phyloP scores from a whole-genome alignment of 352 stramenopile genomes.

The Thraustochytrium sp. region DNA sequence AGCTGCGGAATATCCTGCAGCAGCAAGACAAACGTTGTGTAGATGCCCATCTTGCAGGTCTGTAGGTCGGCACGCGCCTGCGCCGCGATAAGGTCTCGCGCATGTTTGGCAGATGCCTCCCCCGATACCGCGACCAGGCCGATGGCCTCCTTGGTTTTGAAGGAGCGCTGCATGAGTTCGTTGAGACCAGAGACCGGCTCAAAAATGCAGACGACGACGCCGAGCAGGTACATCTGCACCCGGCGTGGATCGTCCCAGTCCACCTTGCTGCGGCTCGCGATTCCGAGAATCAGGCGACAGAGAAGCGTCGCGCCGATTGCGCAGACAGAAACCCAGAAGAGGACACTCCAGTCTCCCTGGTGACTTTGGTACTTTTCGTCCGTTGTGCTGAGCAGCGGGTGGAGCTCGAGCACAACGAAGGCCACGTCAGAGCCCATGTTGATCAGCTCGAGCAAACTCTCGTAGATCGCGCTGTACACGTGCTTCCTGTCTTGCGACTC shows the following conservation, averaged over 20 bases:
- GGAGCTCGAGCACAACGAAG: background rate
- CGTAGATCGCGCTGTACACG: background rate
- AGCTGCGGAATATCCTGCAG: conserved; percentile 7
- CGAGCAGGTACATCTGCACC: background rate
- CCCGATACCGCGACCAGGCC: background rate
- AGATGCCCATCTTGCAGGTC: background rate
- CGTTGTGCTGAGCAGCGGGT: background rate
- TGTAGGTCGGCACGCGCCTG: background rate
- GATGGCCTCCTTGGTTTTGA: background rate
- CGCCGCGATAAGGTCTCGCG: background rate
- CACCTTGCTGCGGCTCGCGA: background rate
- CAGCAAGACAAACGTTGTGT: background rate
- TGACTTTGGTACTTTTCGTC: no score
- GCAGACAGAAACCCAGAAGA: background rate
- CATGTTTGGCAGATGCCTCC: background rate
- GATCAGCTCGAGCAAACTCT: background rate
- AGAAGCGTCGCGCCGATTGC: background rate
- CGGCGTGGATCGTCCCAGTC: background rate
- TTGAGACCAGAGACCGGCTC: conserved; percentile 17
- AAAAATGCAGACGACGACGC: background rate
- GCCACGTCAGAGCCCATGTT: background rate
- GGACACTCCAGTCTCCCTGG: background rate
- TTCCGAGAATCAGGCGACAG: background rate
- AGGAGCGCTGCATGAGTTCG: background rate
- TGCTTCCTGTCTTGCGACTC: background rate